Base-by-base conservation (phyloP, 2,329 filamentous ascomycete genomes). In the Graphilbum fragrans region DNA sequence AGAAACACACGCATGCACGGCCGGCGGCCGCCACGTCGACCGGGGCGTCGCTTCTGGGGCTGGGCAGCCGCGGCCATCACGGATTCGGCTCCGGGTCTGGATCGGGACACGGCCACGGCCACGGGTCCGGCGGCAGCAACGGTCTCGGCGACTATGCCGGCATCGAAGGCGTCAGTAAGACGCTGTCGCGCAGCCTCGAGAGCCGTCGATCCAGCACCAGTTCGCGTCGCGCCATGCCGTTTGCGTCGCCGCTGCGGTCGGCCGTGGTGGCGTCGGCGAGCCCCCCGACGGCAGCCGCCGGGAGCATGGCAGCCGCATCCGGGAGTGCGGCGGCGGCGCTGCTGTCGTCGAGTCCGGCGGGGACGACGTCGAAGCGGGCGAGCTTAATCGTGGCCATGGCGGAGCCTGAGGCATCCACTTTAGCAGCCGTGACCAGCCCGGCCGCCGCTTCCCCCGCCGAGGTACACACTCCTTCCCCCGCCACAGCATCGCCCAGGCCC, bases 121-220 rank as follows among this genome's bases (percentile, higher is more conserved):
- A 11, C 36, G 37, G 14, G 10, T 14, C 5, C 29, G 27, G 27
- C 18, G 25, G 9, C 23, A 11, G 10, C 23, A 64, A 66, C 35
- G 17, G n/a, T 16, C 21, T 27, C 25, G 23, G 7, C 19, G 20
- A n/a, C 35, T 8, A 4, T 60, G 66, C 42, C 64, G 70, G 23
- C 45, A 82, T 82, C 44, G 80, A 82, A 49, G 80, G 78, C 20
- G 81, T 84, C 38, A 85, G 82, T 53, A 83, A 81, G 61, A 86
- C 81, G 6, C 65, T 88, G 14, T 88, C 81, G 45, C 93, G 86
- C 63, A 94, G 86, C 57, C 73, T 96, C 21, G 88, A 95, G 58
- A 94, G 84, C 60, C 79, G 90, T 40, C 81, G 90, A 35, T 94
- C 86, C 57, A 95, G 88, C 60, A 84, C 82, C 14, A 82, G 74